Evolutionary conservation across 1,284 basidiomycete species (phyloP), one percentile per base, ranked within the genome.

Genomic region (Cyathus olla): DNA sequence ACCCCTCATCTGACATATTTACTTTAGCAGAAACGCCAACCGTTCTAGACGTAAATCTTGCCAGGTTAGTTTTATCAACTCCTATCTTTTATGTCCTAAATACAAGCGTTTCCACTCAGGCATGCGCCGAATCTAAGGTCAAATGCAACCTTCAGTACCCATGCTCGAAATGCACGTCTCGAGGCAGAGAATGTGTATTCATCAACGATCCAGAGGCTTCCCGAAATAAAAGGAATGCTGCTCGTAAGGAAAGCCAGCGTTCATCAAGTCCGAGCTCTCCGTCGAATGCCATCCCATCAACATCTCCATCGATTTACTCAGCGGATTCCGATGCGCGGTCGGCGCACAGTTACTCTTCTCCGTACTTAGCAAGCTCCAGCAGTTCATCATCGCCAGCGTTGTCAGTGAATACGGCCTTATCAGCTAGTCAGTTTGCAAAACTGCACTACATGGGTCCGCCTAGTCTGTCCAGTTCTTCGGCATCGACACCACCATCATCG

Each of bases 91-190:
- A 40, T 29, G 51, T 42, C 13, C 29, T 39, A 55, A 42, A 35
- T 35, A 13, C 31, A 8, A 35, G 13, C 31, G 13, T 35, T 8
- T 13, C 31, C 6, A 8, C 31, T 35, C 31, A 87, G 73, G 85
- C 87, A 28, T 91, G 90, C 68, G 88, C 89, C 11, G 88, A 90
- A 65, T 90, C 89, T 28, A 91, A 91, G 75, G 85, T 90, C 27
- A 90, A 88, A 77, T 91, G 90, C 71, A 88, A 91, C 71, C 78
- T 90, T n/a, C 83, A 87, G 66, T 83, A 81, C 60, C 90, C 90
- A 27, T 91, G 90, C 70, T 84, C 87, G 19, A 88, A 89, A 67
- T 91, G 90, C 72, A 76, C 77, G 46, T 77, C 86, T 56, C 84
- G 88, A 64, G 86, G 87, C 55, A 83, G 85, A 65, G 85, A 88